These are phyloP conservation scores for Asterionellopsis glacialis DNA, from an alignment of 108 stramenopile genomes.

Conservation along the genomic window DNA sequence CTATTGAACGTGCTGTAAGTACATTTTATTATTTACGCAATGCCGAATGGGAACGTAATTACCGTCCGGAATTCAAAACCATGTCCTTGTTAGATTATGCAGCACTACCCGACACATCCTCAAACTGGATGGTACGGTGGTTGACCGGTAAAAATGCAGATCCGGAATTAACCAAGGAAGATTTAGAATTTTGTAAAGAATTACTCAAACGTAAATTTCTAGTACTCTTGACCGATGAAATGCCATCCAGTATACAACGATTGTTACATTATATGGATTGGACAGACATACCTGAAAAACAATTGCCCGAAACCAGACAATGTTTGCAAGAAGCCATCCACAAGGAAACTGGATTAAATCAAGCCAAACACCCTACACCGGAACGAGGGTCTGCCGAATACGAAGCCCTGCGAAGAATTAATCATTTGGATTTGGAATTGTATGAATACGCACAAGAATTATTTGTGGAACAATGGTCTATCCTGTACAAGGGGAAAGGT, in stretches of 20 bases:
- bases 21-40: conserved; percentile 38
- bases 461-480: neutral
- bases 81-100: conserved; percentile 13
- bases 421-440: conserved; percentile 32
- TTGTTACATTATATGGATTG: conserved; percentile 15
- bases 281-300: neutral
- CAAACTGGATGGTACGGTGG: conserved; percentile 43
- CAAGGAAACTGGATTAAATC: conserved; percentile 5
- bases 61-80: conserved; percentile 16
- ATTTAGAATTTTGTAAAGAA: conserved; percentile 41
- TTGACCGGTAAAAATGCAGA: conserved; percentile 26
- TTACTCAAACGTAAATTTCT: conserved; percentile 31
- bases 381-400: conserved; percentile 7
- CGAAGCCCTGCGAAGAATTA: conserved; percentile 25
- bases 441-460: conserved; percentile 28
- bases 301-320: conserved; percentile 3
- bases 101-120: conserved; percentile 3
- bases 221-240: conserved; percentile 28
- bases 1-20: conserved; percentile 30
- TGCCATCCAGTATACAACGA: conserved; percentile 15
- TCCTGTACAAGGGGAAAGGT: neutral
- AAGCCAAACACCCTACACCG: conserved; percentile 3
- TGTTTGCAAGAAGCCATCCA: conserved; percentile 1
- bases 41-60: conserved; percentile 36
- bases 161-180: conserved; percentile 20